Conservation (phyloP, 306 rosid genomes). For the Rosa chinensis region DNA sequence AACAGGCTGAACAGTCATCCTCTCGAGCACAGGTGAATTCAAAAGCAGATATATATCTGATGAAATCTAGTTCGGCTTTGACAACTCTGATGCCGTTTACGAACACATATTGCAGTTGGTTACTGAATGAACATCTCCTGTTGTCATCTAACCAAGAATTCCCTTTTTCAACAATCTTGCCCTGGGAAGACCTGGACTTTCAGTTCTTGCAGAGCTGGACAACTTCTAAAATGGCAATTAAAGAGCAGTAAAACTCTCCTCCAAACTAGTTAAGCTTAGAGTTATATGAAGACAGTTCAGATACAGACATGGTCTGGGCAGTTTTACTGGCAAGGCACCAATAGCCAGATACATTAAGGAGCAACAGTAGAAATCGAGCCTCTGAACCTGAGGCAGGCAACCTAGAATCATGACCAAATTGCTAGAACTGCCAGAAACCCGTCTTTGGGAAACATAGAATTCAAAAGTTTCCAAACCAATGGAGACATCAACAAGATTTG, state of each 20-base stretch:
- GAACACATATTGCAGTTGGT: constrained; percentile 43
- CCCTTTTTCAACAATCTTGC: neutral
- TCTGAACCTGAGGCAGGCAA: neutral
- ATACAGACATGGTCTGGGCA: neutral
- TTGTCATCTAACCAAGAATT: constrained; percentile 34
- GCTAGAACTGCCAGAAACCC: neutral
- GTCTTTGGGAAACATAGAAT: neutral
- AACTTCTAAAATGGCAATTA: neutral
- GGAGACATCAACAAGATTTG: neutral
- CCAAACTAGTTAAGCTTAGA: neutral
- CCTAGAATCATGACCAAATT: neutral
- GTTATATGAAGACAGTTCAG: neutral
- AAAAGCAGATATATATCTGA: constrained; percentile 46
- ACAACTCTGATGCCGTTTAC: constrained; percentile 36
- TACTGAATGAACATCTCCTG: constrained; percentile 25
- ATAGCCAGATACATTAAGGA: neutral
- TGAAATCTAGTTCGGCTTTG: constrained; percentile 50
- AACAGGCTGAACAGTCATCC: constrained; percentile 47
- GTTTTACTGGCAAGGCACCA: neutral
- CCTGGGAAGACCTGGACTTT: neutral
- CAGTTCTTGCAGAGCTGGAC: neutral
- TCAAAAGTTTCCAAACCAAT: neutral
- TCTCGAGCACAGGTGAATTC: constrained; percentile 46
- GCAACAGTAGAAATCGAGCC: neutral
- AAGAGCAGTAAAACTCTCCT: neutral